Evolutionary conservation across 2,329 filamentous ascomycete genomes (phyloP), one percentile per base, ranked within the genome.

Genomic region (Penicillium rolfsii): DNA sequence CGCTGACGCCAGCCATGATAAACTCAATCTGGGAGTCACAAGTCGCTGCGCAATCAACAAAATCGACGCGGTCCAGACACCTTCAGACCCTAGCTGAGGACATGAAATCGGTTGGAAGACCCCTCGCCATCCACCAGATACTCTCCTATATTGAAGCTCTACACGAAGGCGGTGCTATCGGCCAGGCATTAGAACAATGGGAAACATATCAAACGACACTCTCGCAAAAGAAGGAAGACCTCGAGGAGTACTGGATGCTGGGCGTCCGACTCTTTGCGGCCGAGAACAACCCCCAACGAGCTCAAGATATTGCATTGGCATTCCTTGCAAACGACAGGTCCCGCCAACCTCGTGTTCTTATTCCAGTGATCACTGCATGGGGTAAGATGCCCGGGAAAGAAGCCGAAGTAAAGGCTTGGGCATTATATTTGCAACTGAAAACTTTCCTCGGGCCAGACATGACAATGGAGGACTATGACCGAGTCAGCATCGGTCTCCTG

Each of bases 381-480:
- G 86, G 86, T 1, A 82, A 79, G 43, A 80, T 84, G 12, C 71
- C 82, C 4, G 79, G 80, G 2, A 73, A 82, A 73, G 52, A 80
- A 72, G 60, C 83, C 79, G 81, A 81, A 30, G 76, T 83, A 19
- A 81, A 82, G 63, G 91, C 91, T 0, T 94, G 89, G 86, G 77
- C 82, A 26, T 74, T 85, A 1, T 95, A 94, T 73, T 77, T 86
- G 40, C 82, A 83, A 55, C 80, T 96, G 66, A 87, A 87, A 62
- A 78, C 81, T 28, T 81, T 84, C 5, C 80, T 92, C 2, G 86
- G 84, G 0, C 71, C 81, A 26, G 76, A 82, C 0, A 89, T 93
- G 78, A 84, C 81, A 3, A 87, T 93, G 70, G 79, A 86, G 19
- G 90, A 96, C 71, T 96, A 93, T 68, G 92, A 96, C 73, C 80